Evolutionary conservation across 1,284 basidiomycete genomes (phyloP).

Genomic region (Puccinia horiana): DNA sequence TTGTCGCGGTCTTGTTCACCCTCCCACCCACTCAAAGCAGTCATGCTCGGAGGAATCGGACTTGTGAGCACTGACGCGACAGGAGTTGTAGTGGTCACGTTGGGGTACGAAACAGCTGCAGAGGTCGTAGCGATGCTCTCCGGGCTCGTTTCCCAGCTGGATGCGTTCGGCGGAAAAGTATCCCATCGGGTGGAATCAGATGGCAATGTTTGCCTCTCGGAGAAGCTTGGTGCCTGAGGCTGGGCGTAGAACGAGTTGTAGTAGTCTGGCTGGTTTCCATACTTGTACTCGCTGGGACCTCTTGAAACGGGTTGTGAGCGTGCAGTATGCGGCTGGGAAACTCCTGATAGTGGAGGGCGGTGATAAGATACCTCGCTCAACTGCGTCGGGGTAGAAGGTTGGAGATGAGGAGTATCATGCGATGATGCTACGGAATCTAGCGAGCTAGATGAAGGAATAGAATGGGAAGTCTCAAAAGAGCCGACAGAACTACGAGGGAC

Average conservation of each 20-base stretch:
- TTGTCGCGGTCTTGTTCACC: constrained; percentile 28
- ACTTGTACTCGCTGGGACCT: neutral
- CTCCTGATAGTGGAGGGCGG: neutral
- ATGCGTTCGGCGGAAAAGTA: neutral
- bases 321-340: neutral
- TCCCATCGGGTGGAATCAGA: constrained; percentile 33
- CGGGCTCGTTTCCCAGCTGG: constrained; percentile 22
- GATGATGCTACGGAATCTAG: constrained; percentile 35
- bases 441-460: constrained; percentile 41
- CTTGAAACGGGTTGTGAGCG: neutral
- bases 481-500: constrained; percentile 21
- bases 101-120: constrained; percentile 4
- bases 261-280: constrained; percentile 11
- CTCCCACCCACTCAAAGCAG: constrained; percentile 29
- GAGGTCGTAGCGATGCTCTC: neutral
- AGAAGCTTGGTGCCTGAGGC: neutral
- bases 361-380: constrained; percentile 16
- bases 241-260: constrained; percentile 30
- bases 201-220: constrained; percentile 18
- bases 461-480: constrained; percentile 21
- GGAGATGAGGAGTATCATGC: constrained; percentile 36
- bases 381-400: constrained; percentile 37
- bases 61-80: constrained; percentile 3
- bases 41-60: constrained; percentile 7
- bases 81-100: neutral